phyloP scores from a whole-genome alignment of 148 eudicot species.

The Arctostaphylos glauca region DNA sequence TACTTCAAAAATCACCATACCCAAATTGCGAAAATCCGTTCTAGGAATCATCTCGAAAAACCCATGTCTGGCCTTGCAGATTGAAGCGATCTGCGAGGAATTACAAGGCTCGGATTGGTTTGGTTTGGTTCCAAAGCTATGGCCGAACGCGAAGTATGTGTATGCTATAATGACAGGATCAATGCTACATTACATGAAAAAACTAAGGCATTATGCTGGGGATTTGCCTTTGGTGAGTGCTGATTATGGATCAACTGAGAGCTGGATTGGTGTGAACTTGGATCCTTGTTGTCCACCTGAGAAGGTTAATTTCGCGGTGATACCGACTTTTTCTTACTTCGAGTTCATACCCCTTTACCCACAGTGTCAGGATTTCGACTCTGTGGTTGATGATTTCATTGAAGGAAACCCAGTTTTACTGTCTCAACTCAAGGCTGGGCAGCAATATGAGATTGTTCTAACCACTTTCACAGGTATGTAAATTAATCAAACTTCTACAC shows the following conservation, averaged over 20 bases:
- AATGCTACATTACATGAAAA: conserved; percentile 63
- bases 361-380: conserved; percentile 10
- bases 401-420: conserved; percentile 69
- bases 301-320: conserved; percentile 48
- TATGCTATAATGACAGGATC: conserved; percentile 84
- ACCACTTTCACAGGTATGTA: conserved; percentile 71
- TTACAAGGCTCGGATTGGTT: conserved; percentile 40
- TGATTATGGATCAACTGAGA: conserved; percentile 78
- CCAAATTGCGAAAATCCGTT: conserved; percentile 41
- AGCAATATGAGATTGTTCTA: conserved; percentile 66
- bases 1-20: conserved; percentile 40
- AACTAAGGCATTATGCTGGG: conserved; percentile 60
- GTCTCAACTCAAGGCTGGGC: conserved; percentile 56
- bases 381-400: conserved; percentile 39
- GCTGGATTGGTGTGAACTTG: conserved; percentile 79
- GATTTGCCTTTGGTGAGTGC: conserved; percentile 62
- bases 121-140: conserved; percentile 49
- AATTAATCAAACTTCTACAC: background rate
- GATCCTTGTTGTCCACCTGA: conserved; percentile 58
- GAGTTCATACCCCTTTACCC: conserved; percentile 71
- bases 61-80: conserved; percentile 35
- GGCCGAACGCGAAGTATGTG: conserved; percentile 71
- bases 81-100: conserved; percentile 33
- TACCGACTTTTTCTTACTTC: conserved; percentile 63
- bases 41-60: conserved; percentile 33